These are phyloP conservation scores for Tillandsia leiboldiana DNA, from an alignment of 176 grass and related monocot genomes.

Conservation along the genomic window DNA sequence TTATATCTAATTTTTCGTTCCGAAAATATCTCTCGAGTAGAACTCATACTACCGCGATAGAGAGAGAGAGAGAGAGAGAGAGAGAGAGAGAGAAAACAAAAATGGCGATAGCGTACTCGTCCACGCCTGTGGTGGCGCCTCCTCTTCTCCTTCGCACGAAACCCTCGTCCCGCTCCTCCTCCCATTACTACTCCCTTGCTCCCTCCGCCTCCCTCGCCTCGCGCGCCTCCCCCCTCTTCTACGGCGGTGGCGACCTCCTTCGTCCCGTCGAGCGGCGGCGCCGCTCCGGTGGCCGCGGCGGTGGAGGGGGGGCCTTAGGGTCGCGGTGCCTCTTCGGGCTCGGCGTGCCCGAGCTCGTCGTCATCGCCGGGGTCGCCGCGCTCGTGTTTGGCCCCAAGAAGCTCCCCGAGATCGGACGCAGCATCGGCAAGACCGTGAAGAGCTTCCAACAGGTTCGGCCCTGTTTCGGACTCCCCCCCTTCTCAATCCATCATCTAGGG, in stretches of 20 bases:
- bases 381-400: conserved; percentile 82
- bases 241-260: conserved; percentile 30
- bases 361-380: conserved; percentile 87
- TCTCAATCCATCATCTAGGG: not conserved
- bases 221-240: not conserved
- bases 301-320: conserved; percentile 37
- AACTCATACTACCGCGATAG: no score
- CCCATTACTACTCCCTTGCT: not conserved
- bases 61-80: no score
- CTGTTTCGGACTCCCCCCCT: not conserved
- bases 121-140: not conserved
- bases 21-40: no score
- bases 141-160: not conserved
- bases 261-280: conserved; percentile 11
- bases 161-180: not conserved
- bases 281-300: not conserved
- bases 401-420: conserved; percentile 78
- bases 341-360: conserved; percentile 71
- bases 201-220: not conserved
- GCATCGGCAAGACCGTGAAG: conserved; percentile 88
- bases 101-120: not conserved
- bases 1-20: no score
- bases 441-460: conserved; percentile 78
- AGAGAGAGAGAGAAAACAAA: not conserved
- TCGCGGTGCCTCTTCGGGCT: conserved; percentile 79